Conservation (phyloP, 2,329 filamentous ascomycete genomes). For the Arthroderma sp. region DNA sequence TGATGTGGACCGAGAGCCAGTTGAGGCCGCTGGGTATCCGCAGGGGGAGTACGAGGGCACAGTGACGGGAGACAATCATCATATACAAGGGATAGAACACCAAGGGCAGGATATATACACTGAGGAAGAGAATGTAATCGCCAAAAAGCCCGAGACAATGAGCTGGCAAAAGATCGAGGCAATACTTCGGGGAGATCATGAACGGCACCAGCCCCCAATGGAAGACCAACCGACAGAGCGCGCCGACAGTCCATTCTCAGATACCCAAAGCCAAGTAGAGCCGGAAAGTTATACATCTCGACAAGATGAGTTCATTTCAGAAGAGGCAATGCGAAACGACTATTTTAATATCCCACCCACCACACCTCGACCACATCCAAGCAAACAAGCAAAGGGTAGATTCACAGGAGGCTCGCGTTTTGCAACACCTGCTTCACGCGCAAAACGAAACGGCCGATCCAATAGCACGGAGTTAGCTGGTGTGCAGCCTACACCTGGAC, state of each 20-base stretch:
- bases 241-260: background rate
- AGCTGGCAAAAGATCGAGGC: constrained; percentile 29
- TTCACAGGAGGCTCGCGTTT: constrained; percentile 11
- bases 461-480: constrained; percentile 1
- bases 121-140: no score
- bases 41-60: constrained; percentile 1
- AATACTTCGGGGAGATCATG: constrained; percentile 13
- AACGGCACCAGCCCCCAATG: background rate
- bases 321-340: no score
- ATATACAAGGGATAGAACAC: constrained; percentile 16
- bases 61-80: no score
- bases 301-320: no score
- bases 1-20: constrained; percentile 10
- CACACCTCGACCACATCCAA: constrained; percentile 4
- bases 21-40: constrained; percentile 12
- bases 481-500: constrained; percentile 1
- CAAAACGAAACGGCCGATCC: constrained; percentile 4
- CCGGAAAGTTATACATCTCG: no score
- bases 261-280: background rate
- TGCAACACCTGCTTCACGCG: constrained; percentile 5
- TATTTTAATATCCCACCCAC: background rate
- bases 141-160: constrained; percentile 15
- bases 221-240: background rate
- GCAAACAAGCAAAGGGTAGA: constrained; percentile 1
- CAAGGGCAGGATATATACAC: background rate